A percentile compares a stretch with the other conserved stretches of the same genome.
phyloP scores from a whole-genome alignment of 257 asterid species.

The Capsicum baccatum region DNA sequence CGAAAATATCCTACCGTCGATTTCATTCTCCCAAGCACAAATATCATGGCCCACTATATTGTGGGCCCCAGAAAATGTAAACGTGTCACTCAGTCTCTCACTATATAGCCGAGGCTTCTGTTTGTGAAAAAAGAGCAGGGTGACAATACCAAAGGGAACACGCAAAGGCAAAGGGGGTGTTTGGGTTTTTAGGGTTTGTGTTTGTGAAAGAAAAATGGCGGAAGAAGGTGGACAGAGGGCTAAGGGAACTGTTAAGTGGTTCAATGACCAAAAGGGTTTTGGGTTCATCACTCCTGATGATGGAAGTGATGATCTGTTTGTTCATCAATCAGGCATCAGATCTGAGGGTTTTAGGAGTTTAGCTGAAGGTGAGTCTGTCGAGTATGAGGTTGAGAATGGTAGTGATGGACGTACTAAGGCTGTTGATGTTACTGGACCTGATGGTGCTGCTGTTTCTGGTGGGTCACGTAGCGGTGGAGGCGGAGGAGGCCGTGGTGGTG shows the following conservation, averaged over 20 bases:
- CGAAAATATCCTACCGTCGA: not conserved
- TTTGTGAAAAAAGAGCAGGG: not conserved
- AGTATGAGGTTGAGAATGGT: conserved; percentile 53
- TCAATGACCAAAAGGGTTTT: conserved; percentile 75
- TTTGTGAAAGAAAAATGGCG: conserved; percentile 33
- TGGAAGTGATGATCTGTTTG: conserved; percentile 83
- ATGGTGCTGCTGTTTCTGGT: conserved; percentile 46
- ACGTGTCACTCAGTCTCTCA: conserved; percentile 26
- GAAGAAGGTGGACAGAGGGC: conserved; percentile 43
- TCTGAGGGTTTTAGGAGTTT: conserved; percentile 74
- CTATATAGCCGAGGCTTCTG: conserved; percentile 12
- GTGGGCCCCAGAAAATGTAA: not conserved
- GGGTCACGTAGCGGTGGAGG: conserved; percentile 30
- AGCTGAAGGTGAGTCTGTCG: conserved; percentile 74
- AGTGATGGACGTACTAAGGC: conserved; percentile 53
- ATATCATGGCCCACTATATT: not conserved
- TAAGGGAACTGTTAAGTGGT: conserved; percentile 84
- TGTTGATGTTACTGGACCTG: conserved; percentile 48
- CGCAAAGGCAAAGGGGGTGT: no score
- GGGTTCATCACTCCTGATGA: conserved; percentile 89
- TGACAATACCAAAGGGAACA: not conserved
- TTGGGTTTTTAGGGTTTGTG: conserved; percentile 28
- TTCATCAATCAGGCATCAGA: conserved; percentile 78
- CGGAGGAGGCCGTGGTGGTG: conserved; percentile 25
- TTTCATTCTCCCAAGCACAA: not conserved